A percentile compares a stretch with the other conserved stretches of the same genome.
These are phyloP conservation scores for Forsythia viridissima DNA, from an alignment of 257 asterid genomes.

Conservation along the genomic window DNA sequence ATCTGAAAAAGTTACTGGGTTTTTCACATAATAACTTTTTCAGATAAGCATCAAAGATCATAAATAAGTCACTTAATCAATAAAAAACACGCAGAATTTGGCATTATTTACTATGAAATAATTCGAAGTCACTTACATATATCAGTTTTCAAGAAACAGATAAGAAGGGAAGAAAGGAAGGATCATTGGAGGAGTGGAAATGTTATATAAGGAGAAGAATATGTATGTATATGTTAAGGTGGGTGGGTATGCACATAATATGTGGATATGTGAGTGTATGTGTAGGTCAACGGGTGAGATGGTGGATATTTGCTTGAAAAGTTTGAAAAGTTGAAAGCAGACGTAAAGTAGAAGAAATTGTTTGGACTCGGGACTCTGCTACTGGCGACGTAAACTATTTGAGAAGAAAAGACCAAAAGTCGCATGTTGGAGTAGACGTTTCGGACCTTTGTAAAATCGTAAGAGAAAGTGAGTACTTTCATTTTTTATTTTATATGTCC, in stretches of 20 bases:
- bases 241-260: slow-evolving; percentile 1
- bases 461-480: too few relatives aligned
- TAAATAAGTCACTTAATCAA: not conserved
- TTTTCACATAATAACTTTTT: not conserved
- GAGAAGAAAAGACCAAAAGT: not conserved
- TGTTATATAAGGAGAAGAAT: slow-evolving; percentile 8
- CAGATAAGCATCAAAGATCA: not conserved
- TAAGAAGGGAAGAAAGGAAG: not conserved
- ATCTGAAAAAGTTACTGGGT: too few relatives aligned
- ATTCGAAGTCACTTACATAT: slow-evolving; percentile 3
- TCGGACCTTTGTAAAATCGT: too few relatives aligned
- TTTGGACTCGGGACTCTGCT: not conserved
- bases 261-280: not conserved
- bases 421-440: too few relatives aligned
- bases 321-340: not conserved
- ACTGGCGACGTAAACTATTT: not conserved
- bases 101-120: not conserved
- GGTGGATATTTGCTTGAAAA: slow-evolving; percentile 4
- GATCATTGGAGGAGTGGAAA: not conserved
- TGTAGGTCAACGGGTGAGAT: slow-evolving; percentile 41
- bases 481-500: too few relatives aligned
- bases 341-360: not conserved
- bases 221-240: not conserved
- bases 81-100: not conserved
- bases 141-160: slow-evolving; percentile 1